Conservation (phyloP, 2,329 filamentous ascomycete genomes). For the Pleomassaria siparia region DNA sequence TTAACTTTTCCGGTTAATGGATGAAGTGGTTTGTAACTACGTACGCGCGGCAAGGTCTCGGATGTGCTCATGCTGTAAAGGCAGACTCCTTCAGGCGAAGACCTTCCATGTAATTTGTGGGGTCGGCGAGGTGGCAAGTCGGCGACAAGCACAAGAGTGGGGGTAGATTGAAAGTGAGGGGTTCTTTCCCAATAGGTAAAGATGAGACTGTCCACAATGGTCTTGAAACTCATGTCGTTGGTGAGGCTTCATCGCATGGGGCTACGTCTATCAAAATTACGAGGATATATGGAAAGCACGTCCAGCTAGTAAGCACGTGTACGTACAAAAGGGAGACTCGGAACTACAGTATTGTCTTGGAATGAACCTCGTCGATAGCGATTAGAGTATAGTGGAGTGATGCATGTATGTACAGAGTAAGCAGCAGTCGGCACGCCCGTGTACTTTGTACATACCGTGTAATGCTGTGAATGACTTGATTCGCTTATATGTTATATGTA, state of each 20-base stretch:
- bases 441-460: conserved; percentile 8
- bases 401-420: background rate
- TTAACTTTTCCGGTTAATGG: background rate
- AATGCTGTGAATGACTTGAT: conserved; percentile 1
- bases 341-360: too few relatives aligned
- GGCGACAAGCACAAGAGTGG: background rate
- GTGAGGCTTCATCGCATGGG: background rate
- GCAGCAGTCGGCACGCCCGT: too few relatives aligned
- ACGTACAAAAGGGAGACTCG: too few relatives aligned
- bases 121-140: background rate
- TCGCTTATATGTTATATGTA: background rate
- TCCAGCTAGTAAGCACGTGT: too few relatives aligned
- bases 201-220: background rate
- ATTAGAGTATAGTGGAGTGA: too few relatives aligned
- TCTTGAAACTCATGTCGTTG: background rate
- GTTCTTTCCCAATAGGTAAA: background rate
- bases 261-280: too few relatives aligned
- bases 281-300: too few relatives aligned
- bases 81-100: background rate
- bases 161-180: background rate
- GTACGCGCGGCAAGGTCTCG: background rate
- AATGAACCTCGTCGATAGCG: too few relatives aligned
- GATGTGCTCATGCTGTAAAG: background rate
- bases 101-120: background rate
- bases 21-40: background rate